Evolutionary conservation across 1,284 basidiomycete species (phyloP).

Genomic region (Puccinia hordei): DNA sequence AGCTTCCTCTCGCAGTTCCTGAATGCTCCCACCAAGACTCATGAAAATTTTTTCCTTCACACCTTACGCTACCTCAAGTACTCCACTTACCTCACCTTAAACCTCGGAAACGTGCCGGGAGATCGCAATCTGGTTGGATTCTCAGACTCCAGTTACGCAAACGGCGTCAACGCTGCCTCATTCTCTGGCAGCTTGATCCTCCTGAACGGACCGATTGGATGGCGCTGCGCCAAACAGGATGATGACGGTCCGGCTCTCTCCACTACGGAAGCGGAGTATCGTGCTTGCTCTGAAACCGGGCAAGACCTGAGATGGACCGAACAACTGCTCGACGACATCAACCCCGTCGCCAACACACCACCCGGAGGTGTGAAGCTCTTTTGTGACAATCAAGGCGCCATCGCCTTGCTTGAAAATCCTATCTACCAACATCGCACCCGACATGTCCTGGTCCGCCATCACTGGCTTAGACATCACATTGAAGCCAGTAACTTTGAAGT

Average conservation of each 20-base stretch:
- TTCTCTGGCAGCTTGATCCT: background rate
- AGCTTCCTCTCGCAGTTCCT: too few species aligned
- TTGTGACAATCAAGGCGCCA: slow-evolving; percentile 24
- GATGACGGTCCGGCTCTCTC: slow-evolving; percentile 30
- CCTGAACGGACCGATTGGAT: slow-evolving; percentile 18
- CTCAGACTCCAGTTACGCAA: background rate
- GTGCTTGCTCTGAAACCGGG: background rate
- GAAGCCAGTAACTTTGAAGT: too few species aligned
- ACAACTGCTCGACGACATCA: background rate
- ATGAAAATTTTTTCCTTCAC: too few species aligned
- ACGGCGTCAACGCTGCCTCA: background rate
- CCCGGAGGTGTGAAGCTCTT: background rate
- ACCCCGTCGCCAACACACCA: background rate
- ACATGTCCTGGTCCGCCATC: too few species aligned
- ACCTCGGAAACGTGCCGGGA: background rate
- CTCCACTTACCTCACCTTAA: background rate
- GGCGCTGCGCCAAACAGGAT: slow-evolving; percentile 35
- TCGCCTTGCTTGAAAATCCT: background rate
- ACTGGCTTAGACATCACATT: too few species aligned
- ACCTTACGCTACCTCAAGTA: background rate
- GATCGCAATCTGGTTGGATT: background rate
- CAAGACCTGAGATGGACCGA: background rate
- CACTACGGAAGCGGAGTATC: too few species aligned
- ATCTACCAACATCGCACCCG: slow-evolving; percentile 11
- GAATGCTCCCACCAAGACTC: too few species aligned